Percentiles rank a stretch among this genome's conserved stretches.
phyloP scores from a whole-genome alignment of 208 protist species.

The Jaenimonas drosophilae region DNA sequence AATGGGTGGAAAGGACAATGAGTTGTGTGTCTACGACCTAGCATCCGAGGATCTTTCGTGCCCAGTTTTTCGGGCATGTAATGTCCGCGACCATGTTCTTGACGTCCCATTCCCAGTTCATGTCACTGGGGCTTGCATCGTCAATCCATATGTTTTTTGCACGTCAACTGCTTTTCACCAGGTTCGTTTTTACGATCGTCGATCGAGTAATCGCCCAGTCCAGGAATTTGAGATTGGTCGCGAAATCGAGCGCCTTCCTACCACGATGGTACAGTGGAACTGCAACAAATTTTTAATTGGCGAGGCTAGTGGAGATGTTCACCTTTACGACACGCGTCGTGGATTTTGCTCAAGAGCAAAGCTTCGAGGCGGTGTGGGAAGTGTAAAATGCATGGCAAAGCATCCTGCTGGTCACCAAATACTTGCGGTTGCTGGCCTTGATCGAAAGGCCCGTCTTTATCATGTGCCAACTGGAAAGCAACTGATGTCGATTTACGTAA shows the following conservation, averaged over 20 bases:
- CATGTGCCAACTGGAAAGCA: constrained; percentile 79
- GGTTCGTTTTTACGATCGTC: constrained; percentile 75
- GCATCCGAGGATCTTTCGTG: constrained; percentile 16
- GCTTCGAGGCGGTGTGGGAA: constrained; percentile 73
- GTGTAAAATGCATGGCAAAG: constrained; percentile 70
- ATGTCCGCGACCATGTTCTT: constrained; percentile 64
- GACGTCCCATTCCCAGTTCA: constrained; percentile 67
- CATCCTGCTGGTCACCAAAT: constrained; percentile 75
- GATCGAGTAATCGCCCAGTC: constrained; percentile 56
- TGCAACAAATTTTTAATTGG: constrained; percentile 82
- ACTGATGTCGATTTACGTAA: constrained; percentile 58
- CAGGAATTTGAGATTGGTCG: constrained; percentile 76
- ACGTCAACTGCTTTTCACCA: constrained; percentile 70
- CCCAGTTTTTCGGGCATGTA: constrained; percentile 51
- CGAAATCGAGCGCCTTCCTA: constrained; percentile 70
- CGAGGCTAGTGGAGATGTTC: constrained; percentile 72
- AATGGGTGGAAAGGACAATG: constrained; percentile 63
- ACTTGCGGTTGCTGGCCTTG: constrained; percentile 58
- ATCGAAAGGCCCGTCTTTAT: constrained; percentile 71
- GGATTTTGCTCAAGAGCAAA: constrained; percentile 79
- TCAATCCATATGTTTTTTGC: constrained; percentile 76
- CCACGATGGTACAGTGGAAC: constrained; percentile 76
- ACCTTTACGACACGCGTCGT: constrained; percentile 75
- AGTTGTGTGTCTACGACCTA: constrained; percentile 63
- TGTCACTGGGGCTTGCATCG: constrained; percentile 55